phyloP scores from a whole-genome alignment of 768 basidiomycete genomes.

The Lanmaoa rubissima region DNA sequence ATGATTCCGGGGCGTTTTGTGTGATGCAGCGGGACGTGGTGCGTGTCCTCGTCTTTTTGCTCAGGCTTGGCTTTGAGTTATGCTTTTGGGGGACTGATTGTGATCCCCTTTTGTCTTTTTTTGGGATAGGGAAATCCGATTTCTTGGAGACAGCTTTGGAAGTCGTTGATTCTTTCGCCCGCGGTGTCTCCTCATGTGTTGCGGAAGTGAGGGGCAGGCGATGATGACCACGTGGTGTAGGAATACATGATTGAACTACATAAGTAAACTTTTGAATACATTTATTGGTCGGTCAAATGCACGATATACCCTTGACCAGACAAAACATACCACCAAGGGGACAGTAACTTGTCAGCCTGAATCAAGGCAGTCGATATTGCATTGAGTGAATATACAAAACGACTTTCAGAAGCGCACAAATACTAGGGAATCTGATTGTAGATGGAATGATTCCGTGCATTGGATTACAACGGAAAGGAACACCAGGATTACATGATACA shows the following conservation, averaged over 20 bases:
- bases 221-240: background rate
- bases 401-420: background rate
- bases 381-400: background rate
- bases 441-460: background rate
- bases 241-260: background rate
- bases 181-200: conserved; percentile 59
- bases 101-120: background rate
- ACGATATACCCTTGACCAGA: background rate
- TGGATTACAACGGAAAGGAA: conserved; percentile 12
- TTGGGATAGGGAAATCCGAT: conserved; percentile 64
- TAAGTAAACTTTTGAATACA: background rate
- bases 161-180: conserved; percentile 50
- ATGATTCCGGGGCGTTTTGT: conserved; percentile 58
- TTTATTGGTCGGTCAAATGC: background rate
- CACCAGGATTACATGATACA: conserved; percentile 30
- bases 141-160: conserved; percentile 78
- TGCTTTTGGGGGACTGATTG: background rate
- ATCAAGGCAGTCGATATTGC: background rate
- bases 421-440: background rate
- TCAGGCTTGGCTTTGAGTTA: background rate
- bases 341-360: no score
- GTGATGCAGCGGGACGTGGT: conserved; percentile 71
- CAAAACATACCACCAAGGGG: background rate
- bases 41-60: conserved; percentile 19
- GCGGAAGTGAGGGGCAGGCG: conserved; percentile 6